phyloP scores from a whole-genome alignment of 2,329 filamentous ascomycete genomes.

The Aspergillus novoparasiticus region DNA sequence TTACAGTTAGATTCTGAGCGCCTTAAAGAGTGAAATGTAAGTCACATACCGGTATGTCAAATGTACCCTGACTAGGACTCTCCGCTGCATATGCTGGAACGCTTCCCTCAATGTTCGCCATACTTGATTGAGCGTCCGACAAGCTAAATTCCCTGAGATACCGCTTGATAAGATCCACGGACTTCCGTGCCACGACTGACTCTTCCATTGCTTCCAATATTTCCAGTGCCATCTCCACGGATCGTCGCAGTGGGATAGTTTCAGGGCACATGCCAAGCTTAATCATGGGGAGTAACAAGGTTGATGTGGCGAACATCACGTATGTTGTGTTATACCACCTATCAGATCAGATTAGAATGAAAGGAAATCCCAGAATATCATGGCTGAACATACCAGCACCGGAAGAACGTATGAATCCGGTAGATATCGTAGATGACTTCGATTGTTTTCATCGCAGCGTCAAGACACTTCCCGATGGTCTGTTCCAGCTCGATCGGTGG shows the following conservation, averaged over 20 bases:
- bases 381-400: conserved; percentile 39
- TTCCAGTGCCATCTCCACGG: conserved; percentile 42
- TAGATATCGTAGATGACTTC: conserved; percentile 45
- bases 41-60: conserved; percentile 33
- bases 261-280: conserved; percentile 31
- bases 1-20: background rate
- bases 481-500: conserved; percentile 30
- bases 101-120: conserved; percentile 7
- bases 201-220: conserved; percentile 48
- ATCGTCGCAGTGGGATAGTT: conserved; percentile 30
- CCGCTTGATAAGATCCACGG: conserved; percentile 39
- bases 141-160: conserved; percentile 34
- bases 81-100: conserved; percentile 13
- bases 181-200: conserved; percentile 43
- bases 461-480: conserved; percentile 40
- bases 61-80: conserved; percentile 15
- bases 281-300: conserved; percentile 40
- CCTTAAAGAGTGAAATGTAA: background rate
- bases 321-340: conserved; percentile 50
- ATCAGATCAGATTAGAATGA: background rate
- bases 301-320: conserved; percentile 43
- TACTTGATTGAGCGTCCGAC: conserved; percentile 14
- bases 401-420: conserved; percentile 43
- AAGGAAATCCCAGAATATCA: background rate
- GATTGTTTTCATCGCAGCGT: conserved; percentile 44